phyloP scores from a whole-genome alignment of 2,329 filamentous ascomycete species.

The Huntiella abstrusa region DNA sequence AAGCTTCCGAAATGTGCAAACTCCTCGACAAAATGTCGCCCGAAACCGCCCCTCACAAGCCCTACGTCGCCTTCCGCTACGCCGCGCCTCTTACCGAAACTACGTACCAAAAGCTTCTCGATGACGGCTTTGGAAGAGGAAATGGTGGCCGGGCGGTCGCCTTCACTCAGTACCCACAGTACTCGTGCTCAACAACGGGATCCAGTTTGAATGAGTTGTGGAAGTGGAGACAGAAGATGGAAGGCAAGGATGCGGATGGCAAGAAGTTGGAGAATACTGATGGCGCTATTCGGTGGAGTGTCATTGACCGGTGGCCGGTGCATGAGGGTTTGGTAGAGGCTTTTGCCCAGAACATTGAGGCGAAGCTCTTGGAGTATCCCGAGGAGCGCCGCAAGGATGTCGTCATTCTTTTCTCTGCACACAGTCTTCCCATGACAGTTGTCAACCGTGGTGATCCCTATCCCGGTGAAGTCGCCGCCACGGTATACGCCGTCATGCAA shows the following conservation, averaged over 20 bases:
- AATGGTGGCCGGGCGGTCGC: constrained; percentile 86
- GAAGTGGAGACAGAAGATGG: constrained; percentile 84
- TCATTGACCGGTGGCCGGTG: constrained; percentile 94
- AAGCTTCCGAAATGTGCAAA: constrained; percentile 92
- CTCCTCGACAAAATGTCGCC: constrained; percentile 79
- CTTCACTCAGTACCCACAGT: constrained; percentile 96
- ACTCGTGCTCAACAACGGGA: constrained; percentile 92
- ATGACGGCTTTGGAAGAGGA: constrained; percentile 78
- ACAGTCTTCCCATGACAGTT: constrained; percentile 91
- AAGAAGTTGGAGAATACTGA: constrained; percentile 16
- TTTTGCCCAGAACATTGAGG: constrained; percentile 82
- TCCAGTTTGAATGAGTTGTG: constrained; percentile 93
- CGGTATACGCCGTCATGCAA: constrained; percentile 93
- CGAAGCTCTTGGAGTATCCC: constrained; percentile 66
- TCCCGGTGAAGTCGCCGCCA: constrained; percentile 85
- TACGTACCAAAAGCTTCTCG: constrained; percentile 67
- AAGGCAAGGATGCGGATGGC: constrained; percentile 43
- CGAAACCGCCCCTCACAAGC: constrained; percentile 87
- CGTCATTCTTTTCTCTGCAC: constrained; percentile 81
- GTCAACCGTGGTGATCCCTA: constrained; percentile 94
- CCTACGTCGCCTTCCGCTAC: constrained; percentile 94
- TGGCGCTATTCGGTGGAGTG: constrained; percentile 80
- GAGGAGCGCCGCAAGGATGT: constrained; percentile 61
- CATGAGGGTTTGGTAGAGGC: constrained; percentile 80
- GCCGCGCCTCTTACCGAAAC: constrained; percentile 85